These are phyloP conservation scores for Lenzites betulinus DNA, from an alignment of 768 basidiomycete species.

Conservation along the genomic window DNA sequence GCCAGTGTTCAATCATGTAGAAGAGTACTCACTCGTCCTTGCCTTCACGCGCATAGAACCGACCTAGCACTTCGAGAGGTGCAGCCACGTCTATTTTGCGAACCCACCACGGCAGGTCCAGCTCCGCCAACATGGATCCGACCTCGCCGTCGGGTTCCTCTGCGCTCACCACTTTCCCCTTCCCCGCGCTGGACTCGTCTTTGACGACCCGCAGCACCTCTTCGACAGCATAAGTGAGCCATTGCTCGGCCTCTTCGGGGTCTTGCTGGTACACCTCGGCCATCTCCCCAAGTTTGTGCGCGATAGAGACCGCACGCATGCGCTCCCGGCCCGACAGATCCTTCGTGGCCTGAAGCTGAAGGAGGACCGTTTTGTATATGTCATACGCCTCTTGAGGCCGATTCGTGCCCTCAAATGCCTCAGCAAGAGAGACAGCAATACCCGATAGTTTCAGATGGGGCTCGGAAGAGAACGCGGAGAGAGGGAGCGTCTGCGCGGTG, in stretches of 20 bases:
- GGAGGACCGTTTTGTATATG: slow-evolving; percentile 25
- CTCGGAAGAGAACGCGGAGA: slow-evolving; percentile 38
- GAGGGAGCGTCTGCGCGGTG: slow-evolving; percentile 48
- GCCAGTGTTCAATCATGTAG: slow-evolving; percentile 17
- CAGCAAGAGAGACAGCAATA: slow-evolving; percentile 61
- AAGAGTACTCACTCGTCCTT: slow-evolving; percentile 52
- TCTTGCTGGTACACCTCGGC: slow-evolving; percentile 36
- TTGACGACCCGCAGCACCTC: slow-evolving; percentile 43
- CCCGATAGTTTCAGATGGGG: slow-evolving; percentile 71
- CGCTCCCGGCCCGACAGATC: slow-evolving; percentile 38
- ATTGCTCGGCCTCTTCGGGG: slow-evolving; percentile 43
- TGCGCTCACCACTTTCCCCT: slow-evolving; percentile 14
- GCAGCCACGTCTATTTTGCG: slow-evolving; percentile 61
- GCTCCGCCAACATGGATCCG: slow-evolving; percentile 38
- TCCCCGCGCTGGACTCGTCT: slow-evolving; percentile 25
- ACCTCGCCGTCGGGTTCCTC: slow-evolving; percentile 9
- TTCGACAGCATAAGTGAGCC: slow-evolving; percentile 47
- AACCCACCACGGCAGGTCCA: slow-evolving; percentile 64
- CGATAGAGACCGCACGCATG: slow-evolving; percentile 47
- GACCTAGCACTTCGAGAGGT: slow-evolving; percentile 66
- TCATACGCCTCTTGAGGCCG: slow-evolving; percentile 35
- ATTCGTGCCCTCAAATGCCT: slow-evolving; percentile 50
- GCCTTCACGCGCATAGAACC: slow-evolving; percentile 58
- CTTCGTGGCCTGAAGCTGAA: slow-evolving; percentile 20
- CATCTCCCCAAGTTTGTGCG: slow-evolving; percentile 48